Evolutionary conservation across 1,284 basidiomycete species (phyloP).

Genomic region (Pascua sp.): DNA sequence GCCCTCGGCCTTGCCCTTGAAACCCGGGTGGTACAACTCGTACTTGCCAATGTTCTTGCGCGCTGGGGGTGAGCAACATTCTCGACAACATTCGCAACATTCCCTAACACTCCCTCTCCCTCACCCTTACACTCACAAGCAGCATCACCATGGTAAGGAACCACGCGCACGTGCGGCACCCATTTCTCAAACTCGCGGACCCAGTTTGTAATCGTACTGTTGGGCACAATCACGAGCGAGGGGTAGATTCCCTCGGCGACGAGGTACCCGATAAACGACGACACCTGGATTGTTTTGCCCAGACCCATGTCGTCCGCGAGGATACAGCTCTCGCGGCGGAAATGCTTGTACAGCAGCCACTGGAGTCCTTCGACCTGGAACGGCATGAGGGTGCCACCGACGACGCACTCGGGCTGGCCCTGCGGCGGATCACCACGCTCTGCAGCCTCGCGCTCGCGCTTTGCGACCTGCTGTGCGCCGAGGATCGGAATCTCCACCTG

Average conservation of each 20-base stretch:
- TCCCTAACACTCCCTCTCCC: too few relatives aligned
- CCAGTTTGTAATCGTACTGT: conserved; percentile 58
- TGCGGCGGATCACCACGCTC: conserved; percentile 35
- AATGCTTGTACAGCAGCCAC: conserved; percentile 88
- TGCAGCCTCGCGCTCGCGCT: conserved; percentile 36
- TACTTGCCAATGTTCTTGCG: conserved; percentile 76
- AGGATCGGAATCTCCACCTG: conserved; percentile 61
- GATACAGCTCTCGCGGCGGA: conserved; percentile 79
- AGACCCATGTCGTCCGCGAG: conserved; percentile 98
- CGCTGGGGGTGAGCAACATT: conserved; percentile 51
- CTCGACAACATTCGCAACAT: neutral
- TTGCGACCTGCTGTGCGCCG: conserved; percentile 27
- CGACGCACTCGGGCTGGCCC: conserved; percentile 50
- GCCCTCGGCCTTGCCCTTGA: conserved; percentile 35
- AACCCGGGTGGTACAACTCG: conserved; percentile 67
- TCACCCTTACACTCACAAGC: conserved; percentile 29
- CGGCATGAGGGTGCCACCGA: conserved; percentile 62
- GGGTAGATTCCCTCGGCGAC: conserved; percentile 62
- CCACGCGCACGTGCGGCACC: conserved; percentile 61
- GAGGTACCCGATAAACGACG: conserved; percentile 78
- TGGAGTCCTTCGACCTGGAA: conserved; percentile 90
- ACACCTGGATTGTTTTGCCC: conserved; percentile 71
- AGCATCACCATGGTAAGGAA: conserved; percentile 57
- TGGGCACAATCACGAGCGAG: conserved; percentile 85
- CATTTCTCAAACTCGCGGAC: conserved; percentile 81